Base-by-base conservation (phyloP, 345 rosid species). In the Pistacia atlantica region DNA sequence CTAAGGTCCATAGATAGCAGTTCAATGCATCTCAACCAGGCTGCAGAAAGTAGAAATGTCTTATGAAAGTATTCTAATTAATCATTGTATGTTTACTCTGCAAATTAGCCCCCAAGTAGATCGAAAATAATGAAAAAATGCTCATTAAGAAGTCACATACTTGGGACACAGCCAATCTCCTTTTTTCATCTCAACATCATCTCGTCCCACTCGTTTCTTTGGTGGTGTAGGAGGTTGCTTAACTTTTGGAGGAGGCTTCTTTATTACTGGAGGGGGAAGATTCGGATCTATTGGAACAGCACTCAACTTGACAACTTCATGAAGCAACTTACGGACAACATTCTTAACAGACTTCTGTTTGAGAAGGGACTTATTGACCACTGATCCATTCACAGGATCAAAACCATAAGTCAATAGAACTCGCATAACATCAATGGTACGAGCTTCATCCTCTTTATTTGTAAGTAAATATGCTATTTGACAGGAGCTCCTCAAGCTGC, bases 101-200 rank as follows among this genome's bases (percentile, higher is more conserved):
- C 11, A 55, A 70, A 54, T 56, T 56, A 2, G 51, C 16, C 42
- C 38, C 63, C 28, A 56, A 17, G 46, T 59, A 11, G 28, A 48
- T 11, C 4, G 60, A 66, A 31, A 28, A 65, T 25, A 31, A 31
- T 13, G 51, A 20, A 11, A 31, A 42, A 17, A 66, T 17, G 51
- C 75, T 54, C 8, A 13, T n/a, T 57, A 8, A 74, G 58, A 49
- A 45, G 61, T 71, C 16, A 87, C 97, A 82, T 92, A 91, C 98
- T 94, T 97, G 58, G 98, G 86, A 76, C 99, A 97, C 37, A 94
- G 84, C 99, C 99, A 97, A 82, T 97, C 99, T 66, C 98, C 99
- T 80, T 87, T 97, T 81, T 97, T 97, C 98, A 94, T 97, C 89
- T 93, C 99, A 72, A 91, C 69, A 64, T 92, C 99, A 88, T 92